Evolutionary conservation across 768 basidiomycete genomes (phyloP).

Genomic region (Russula vinacea): DNA sequence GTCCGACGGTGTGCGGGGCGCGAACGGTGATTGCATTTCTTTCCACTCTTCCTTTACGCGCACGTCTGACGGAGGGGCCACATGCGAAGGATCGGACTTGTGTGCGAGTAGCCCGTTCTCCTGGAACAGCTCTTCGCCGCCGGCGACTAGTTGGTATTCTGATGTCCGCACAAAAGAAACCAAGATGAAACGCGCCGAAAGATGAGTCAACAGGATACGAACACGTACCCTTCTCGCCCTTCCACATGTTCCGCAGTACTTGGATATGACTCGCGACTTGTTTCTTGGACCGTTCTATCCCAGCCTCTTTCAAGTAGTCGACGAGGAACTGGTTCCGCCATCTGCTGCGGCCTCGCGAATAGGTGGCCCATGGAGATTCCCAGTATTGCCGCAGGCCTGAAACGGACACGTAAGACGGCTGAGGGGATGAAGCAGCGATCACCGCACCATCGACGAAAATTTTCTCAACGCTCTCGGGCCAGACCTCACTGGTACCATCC

Average conservation of each 20-base stretch:
- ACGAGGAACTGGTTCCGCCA: constrained; percentile 87
- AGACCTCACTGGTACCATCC: constrained; percentile 74
- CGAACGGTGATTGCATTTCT: constrained; percentile 27
- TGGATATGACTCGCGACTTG: constrained; percentile 90
- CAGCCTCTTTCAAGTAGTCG: constrained; percentile 67
- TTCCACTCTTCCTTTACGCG: constrained; percentile 42
- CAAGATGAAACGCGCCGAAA: constrained; percentile 17
- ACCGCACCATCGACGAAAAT: constrained; percentile 68
- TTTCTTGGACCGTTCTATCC: constrained; percentile 75
- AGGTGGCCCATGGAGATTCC: constrained; percentile 78
- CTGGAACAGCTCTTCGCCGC: constrained; percentile 67
- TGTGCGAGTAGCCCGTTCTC: constrained; percentile 44
- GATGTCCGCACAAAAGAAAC: constrained; percentile 11
- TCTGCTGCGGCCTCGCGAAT: constrained; percentile 71
- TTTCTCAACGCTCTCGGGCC: constrained; percentile 76
- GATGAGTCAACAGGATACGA: constrained; percentile 14
- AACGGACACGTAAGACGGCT: constrained; percentile 1
- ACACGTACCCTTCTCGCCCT: constrained; percentile 67
- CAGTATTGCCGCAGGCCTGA: constrained; percentile 73
- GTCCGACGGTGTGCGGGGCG: constrained; percentile 37
- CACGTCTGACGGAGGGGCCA: constrained; percentile 23
- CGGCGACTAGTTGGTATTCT: constrained; percentile 79
- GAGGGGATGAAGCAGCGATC: constrained; percentile 5
- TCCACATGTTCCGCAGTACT: constrained; percentile 85
- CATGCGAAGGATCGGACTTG: constrained; percentile 34